These are phyloP conservation scores for Saitoella complicata DNA, from an alignment of 805 yeast species.

Conservation along the genomic window DNA sequence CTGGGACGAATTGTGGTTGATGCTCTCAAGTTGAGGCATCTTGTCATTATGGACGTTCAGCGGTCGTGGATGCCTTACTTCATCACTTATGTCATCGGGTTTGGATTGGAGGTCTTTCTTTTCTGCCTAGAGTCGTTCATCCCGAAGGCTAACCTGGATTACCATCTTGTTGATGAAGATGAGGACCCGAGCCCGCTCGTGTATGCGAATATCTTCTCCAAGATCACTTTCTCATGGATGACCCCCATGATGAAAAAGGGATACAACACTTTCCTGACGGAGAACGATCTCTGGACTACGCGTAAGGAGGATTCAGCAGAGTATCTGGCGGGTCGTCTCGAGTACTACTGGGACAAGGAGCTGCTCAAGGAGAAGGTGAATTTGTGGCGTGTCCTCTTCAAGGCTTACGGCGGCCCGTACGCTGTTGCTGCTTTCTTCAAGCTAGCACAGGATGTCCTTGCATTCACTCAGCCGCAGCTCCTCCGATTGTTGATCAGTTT, in stretches of 20 bases:
- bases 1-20: slow-evolving; percentile 21
- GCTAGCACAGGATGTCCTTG: slow-evolving; percentile 55
- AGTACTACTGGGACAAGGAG: slow-evolving; percentile 46
- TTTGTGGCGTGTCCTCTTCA: slow-evolving; percentile 41
- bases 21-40: no score
- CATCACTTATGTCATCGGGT: background rate
- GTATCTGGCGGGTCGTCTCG: slow-evolving; percentile 30
- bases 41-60: slow-evolving; percentile 19
- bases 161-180: slow-evolving; percentile 20
- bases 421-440: slow-evolving; percentile 58
- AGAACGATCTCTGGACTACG: slow-evolving; percentile 58
- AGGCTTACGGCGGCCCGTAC: slow-evolving; percentile 62
- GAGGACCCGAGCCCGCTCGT: slow-evolving; percentile 29
- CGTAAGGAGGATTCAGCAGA: slow-evolving; percentile 51
- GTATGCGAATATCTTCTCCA: slow-evolving; percentile 54
- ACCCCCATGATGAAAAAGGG: slow-evolving; percentile 68
- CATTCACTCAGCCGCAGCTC: slow-evolving; percentile 78
- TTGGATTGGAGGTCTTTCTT: slow-evolving; percentile 18
- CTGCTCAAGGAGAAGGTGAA: slow-evolving; percentile 29
- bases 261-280: slow-evolving; percentile 34
- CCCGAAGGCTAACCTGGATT: slow-evolving; percentile 22
- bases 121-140: slow-evolving; percentile 29
- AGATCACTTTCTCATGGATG: slow-evolving; percentile 83
- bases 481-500: slow-evolving; percentile 48
- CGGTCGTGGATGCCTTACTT: background rate